Evolutionary conservation across 352 stramenopile species (phyloP), one percentile per base, ranked within the genome.

Genomic region (Pythium rishiriense): DNA sequence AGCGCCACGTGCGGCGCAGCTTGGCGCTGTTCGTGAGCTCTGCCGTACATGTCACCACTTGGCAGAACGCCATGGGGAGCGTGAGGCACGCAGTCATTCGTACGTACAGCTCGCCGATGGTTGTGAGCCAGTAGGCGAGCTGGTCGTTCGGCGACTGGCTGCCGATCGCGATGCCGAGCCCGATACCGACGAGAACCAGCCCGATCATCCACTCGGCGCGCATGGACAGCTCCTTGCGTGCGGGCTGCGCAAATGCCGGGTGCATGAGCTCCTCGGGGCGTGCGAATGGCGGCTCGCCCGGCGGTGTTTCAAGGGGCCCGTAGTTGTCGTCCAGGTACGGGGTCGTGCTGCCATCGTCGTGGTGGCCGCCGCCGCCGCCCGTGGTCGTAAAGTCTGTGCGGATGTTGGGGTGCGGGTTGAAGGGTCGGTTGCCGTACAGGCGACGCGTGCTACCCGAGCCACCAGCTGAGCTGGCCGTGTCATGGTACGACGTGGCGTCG

Each of bases 31-130:
- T 71, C 21, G 66, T 71, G 53, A 91, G 52, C 45, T 80, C 78
- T 14, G 81, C 76, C 7, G 83, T 73, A 1, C 68, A 76, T 26
- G 82, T 77, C 52, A 91, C 62, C 10, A 87, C 78, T 33, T 90
- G 78, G 57, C 73, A 88, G 26, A 89, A 84, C 3, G 79, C 78
- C 73, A 91, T 72, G 3, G 80, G 82, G 15, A 91, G 64, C 28
- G 74, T 75, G 29, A 82, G 50, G 47, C 80, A 90, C 59, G 83
- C 76, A 9, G 85, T 71, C 31, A 83, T 63, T 33, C 80, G 76
- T 14, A 82, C 69, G 72, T 88, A 91, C n/a, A 91, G 61, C 0
- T 59, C 63, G 25, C 80, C 78, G 24, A 86, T 54, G 7, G 76
- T 53, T n/a, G 76, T 73, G 55, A 91, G 61, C 82, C 82, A 91